These are phyloP conservation scores for Botryosphaeria dothidea DNA, from an alignment of 2,329 filamentous ascomycete genomes.

Conservation along the genomic window DNA sequence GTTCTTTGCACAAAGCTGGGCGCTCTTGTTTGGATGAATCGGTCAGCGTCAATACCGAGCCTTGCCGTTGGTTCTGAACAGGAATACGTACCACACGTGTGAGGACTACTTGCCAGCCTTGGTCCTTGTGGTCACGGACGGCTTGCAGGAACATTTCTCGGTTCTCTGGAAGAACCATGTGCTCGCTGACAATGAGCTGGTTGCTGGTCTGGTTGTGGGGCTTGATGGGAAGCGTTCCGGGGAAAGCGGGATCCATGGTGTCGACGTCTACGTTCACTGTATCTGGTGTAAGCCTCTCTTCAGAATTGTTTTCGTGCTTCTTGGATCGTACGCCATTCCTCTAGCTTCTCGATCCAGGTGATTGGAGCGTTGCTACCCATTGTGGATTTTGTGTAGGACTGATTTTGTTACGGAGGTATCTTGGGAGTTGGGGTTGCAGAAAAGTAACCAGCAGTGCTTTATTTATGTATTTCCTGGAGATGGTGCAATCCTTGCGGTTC, in stretches of 20 bases:
- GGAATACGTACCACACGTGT: constrained; percentile 43
- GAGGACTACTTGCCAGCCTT: constrained; percentile 52
- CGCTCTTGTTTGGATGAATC: constrained; percentile 33
- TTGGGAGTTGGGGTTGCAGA: not conserved
- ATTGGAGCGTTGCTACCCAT: constrained; percentile 35
- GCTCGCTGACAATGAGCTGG: constrained; percentile 51
- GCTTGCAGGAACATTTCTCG: constrained; percentile 44
- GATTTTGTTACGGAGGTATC: not conserved
- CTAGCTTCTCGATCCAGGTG: constrained; percentile 48
- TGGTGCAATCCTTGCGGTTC: not conserved
- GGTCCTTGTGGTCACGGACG: constrained; percentile 46
- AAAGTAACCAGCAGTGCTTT: not conserved
- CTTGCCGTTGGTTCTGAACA: not conserved
- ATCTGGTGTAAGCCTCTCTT: not conserved
- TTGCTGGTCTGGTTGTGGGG: constrained; percentile 55
- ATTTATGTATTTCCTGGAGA: not conserved
- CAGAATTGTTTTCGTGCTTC: not conserved
- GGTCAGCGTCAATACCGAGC: not conserved
- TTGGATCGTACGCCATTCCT: constrained; percentile 39
- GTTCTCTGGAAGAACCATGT: constrained; percentile 48
- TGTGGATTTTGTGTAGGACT: not conserved
- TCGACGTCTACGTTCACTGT: constrained; percentile 55
- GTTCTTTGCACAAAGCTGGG: constrained; percentile 50
- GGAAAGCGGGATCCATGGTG: constrained; percentile 54
- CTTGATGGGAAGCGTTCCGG: constrained; percentile 46